phyloP scores from a whole-genome alignment of 768 basidiomycete genomes.

The Baorangia bicolor region DNA sequence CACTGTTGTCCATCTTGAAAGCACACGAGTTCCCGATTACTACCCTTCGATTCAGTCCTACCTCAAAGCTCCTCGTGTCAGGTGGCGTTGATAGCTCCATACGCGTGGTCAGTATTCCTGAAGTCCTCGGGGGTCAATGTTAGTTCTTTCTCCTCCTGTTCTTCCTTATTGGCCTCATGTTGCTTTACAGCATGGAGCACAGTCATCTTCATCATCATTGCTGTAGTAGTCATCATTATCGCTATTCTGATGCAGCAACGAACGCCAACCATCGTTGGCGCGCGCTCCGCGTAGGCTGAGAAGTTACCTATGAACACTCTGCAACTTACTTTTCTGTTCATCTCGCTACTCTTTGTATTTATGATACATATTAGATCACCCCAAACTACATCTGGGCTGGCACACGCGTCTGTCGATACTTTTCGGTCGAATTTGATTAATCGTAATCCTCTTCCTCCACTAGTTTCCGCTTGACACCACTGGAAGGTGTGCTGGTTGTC shows the following conservation, averaged over 20 bases:
- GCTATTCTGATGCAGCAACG: constrained; percentile 40
- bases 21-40: constrained; percentile 96
- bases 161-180: constrained; percentile 31
- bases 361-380: constrained; percentile 29
- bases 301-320: background rate
- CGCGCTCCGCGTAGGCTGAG: background rate
- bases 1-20: constrained; percentile 81
- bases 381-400: constrained; percentile 9
- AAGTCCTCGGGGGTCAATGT: constrained; percentile 52
- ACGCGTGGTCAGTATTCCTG: constrained; percentile 74
- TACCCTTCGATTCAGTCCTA: constrained; percentile 83
- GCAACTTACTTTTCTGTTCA: background rate
- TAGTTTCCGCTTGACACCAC: constrained; percentile 74
- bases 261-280: background rate
- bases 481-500: constrained; percentile 48
- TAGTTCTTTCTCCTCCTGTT: constrained; percentile 31
- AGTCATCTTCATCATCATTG: constrained; percentile 40
- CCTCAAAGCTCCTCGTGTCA: constrained; percentile 76
- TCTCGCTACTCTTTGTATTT: constrained; percentile 20
- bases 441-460: constrained; percentile 90
- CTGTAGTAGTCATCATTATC: constrained; percentile 42
- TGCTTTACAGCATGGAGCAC: constrained; percentile 38
- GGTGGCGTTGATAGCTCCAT: constrained; percentile 91
- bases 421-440: constrained; percentile 29
- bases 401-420: constrained; percentile 5